A percentile compares a stretch with the other conserved stretches of the same genome.
phyloP scores from a whole-genome alignment of 176 grass and related monocot species.

The Oryza longistaminata region DNA sequence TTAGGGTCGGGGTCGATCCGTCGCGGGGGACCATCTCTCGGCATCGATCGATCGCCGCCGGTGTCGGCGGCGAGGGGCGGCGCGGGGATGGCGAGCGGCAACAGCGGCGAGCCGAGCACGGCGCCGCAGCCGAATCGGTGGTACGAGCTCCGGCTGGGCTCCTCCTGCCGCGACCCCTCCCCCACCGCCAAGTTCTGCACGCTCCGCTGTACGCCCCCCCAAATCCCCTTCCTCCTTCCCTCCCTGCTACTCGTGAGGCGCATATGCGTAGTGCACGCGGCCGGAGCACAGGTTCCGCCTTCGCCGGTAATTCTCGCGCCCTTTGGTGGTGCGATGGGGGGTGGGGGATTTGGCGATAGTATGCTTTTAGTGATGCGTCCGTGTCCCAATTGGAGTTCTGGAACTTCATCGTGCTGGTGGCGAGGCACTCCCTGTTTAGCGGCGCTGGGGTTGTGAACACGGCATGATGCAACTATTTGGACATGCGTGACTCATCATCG shows the following conservation, averaged over 20 bases:
- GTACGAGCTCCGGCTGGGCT: constrained; percentile 65
- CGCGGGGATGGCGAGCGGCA: constrained; percentile 53
- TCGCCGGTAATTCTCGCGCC: background rate
- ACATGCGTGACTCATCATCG: background rate
- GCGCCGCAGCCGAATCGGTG: constrained; percentile 63
- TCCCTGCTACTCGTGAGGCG: background rate
- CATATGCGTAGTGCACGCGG: background rate
- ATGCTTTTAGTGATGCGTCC: constrained; percentile 12
- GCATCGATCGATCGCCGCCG: background rate
- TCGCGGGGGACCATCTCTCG: background rate
- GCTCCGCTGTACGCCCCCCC: constrained; percentile 57
- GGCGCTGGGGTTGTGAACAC: background rate
- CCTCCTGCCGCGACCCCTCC: constrained; percentile 52
- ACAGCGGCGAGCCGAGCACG: constrained; percentile 59
- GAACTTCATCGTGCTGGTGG: background rate
- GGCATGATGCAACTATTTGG: background rate
- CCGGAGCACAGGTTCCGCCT: background rate
- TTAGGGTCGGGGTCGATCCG: background rate
- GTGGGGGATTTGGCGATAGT: background rate
- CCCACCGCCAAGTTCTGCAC: constrained; percentile 65
- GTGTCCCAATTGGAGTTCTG: constrained; percentile 7
- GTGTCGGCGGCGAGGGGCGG: background rate
- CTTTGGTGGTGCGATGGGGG: background rate
- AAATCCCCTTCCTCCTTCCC: background rate
- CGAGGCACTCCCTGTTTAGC: background rate